phyloP scores from a whole-genome alignment of 441 rosid species.

The Populus trichocarpa region DNA sequence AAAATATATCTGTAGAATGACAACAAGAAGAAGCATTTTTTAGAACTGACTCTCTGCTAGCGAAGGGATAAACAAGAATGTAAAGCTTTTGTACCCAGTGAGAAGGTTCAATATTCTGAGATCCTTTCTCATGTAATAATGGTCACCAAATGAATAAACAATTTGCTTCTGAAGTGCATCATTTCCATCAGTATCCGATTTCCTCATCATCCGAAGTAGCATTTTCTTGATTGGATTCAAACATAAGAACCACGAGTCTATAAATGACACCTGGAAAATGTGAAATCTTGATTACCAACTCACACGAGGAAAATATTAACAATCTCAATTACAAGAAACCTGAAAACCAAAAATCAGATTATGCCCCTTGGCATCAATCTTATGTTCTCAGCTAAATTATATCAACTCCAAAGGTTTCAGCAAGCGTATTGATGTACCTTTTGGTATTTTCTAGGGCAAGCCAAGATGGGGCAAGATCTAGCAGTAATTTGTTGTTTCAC shows the following conservation, averaged over 20 bases:
- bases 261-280: conserved; percentile 58
- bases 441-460: neutral
- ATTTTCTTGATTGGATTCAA: conserved; percentile 52
- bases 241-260: conserved; percentile 73
- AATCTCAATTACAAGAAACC: neutral
- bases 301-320: neutral
- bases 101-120: conserved; percentile 78
- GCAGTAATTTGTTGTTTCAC: neutral
- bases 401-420: neutral
- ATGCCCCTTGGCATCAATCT: neutral
- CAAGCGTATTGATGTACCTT: neutral
- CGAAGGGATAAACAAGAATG: neutral
- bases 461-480: neutral
- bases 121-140: conserved; percentile 78
- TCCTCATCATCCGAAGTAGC: conserved; percentile 63
- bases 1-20: conserved; percentile 53
- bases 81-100: conserved; percentile 64
- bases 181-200: conserved; percentile 38
- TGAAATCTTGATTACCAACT: neutral
- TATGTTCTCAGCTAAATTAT: neutral
- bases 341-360: neutral
- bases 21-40: conserved; percentile 8
- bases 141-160: conserved; percentile 83
- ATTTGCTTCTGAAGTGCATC: conserved; percentile 51
- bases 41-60: conserved; percentile 1